These are phyloP conservation scores for Thozetella sp. DNA, from an alignment of 495 filamentous ascomycete species.

Conservation along the genomic window DNA sequence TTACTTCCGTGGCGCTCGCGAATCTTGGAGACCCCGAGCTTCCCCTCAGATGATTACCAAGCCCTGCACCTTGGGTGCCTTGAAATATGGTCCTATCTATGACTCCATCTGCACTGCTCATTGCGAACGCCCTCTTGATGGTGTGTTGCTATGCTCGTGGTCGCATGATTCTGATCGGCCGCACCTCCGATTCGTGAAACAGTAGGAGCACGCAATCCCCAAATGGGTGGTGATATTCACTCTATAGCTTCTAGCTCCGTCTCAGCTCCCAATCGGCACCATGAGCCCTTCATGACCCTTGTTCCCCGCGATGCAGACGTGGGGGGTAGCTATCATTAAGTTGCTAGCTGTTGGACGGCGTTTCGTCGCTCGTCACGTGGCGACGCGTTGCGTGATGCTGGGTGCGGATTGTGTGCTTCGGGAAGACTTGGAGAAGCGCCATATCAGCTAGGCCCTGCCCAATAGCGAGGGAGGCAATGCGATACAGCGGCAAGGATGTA, in stretches of 20 bases:
- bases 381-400: slow-evolving; percentile 8
- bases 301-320: neutral
- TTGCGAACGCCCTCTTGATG: slow-evolving; percentile 11
- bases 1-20: neutral
- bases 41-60: slow-evolving; percentile 1
- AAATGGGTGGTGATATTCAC: neutral
- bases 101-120: slow-evolving; percentile 10
- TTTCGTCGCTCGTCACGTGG: neutral
- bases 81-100: slow-evolving; percentile 10
- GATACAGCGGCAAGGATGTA: no score
- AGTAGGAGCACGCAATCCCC: neutral
- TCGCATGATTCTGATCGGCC: neutral
- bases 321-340: neutral
- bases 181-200: neutral
- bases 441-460: neutral
- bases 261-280: neutral
- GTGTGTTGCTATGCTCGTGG: neutral
- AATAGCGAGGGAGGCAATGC: neutral
- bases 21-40: neutral
- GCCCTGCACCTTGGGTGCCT: neutral
- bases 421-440: neutral
- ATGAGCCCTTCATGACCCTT: neutral
- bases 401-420: slow-evolving; percentile 10
- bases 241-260: neutral
- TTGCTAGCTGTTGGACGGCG: no score